Evolutionary conservation across 352 stramenopile genomes (phyloP), one percentile per base, ranked within the genome.

Genomic region (Phytopythium boreale): DNA sequence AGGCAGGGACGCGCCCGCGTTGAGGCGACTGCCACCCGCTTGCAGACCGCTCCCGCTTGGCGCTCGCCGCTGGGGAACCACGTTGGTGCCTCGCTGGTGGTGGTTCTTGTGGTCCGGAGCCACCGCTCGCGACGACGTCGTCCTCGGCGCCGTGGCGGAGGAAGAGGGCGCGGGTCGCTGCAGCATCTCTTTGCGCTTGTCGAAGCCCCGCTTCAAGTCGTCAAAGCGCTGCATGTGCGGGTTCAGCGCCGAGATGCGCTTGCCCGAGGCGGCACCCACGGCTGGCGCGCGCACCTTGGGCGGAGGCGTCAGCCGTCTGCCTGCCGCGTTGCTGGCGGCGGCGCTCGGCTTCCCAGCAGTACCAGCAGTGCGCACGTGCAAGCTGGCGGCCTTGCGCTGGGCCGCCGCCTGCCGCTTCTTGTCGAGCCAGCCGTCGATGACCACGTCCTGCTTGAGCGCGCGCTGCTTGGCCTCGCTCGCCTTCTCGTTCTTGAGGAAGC

Each of bases 341-440:
- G 51, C 39, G 11, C 59, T 50, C 4, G 26, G 53, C 34, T 59
- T 44, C 34, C 26, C 44, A 27, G 29, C 44, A 31, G 47, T 34
- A 20, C 53, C 39, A 11, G 51, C 34, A 43, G 57, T 53, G 37
- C 71, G 69, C 0, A 73, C 67, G 29, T 79, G 76, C 12, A 71
- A 73, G 20, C 59, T 81, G 19, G 70, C 51, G 2, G 52, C 66
- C 61, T 87, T 87, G 20, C 82, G 78, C 52, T 90, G 80, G 26
- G 70, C 78, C 2, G 80, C 80, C 0, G 82, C 82, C 15, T 85
- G 74, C 0, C 75, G 70, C 69, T 89, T 91, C 59, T 85, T 86
- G 37, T 88, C 78, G 49, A 91, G 75, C 82, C 82, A 91, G 14
- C 74, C 77, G 52, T 88, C 79, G 75, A 91, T 89, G 14, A 91